Evolutionary conservation across 2,329 filamentous ascomycete genomes (phyloP).

Genomic region (Trichoderma atroviride): DNA sequence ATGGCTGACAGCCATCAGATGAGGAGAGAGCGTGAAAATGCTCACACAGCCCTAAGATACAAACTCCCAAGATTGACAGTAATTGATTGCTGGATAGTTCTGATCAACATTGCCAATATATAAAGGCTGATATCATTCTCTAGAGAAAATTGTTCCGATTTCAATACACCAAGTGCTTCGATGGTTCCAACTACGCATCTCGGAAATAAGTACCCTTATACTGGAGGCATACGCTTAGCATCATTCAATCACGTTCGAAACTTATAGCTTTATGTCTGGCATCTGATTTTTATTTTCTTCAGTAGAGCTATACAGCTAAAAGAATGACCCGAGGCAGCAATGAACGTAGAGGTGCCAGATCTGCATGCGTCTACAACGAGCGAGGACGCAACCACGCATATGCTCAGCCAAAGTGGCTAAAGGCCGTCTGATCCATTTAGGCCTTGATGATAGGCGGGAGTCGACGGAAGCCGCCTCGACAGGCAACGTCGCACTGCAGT

Average conservation of each 20-base stretch:
- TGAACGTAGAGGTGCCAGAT: conserved; percentile 24
- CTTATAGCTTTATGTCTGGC: too few relatives aligned
- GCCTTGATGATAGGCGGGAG: conserved; percentile 36
- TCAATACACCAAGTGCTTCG: too few relatives aligned
- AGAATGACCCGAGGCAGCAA: conserved; percentile 17
- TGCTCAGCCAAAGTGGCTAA: not conserved
- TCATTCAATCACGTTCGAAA: too few relatives aligned
- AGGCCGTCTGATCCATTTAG: not conserved
- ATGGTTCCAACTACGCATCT: too few relatives aligned
- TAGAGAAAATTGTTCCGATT: too few relatives aligned
- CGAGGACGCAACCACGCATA: conserved; percentile 2
- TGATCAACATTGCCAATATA: too few relatives aligned
- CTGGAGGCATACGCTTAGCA: too few relatives aligned
- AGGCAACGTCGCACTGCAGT: conserved; percentile 68
- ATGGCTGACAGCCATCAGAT: not conserved
- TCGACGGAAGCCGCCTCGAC: conserved; percentile 65
- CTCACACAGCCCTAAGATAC: not conserved
- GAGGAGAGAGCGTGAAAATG: not conserved
- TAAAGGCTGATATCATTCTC: too few relatives aligned
- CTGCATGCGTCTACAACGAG: conserved; percentile 6
- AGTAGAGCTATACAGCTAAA: conserved; percentile 19
- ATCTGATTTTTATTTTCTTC: conserved; percentile 5
- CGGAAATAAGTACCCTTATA: too few relatives aligned
- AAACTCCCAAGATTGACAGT: not conserved
- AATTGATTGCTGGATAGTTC: too few relatives aligned